phyloP scores from a whole-genome alignment of 768 basidiomycete species.

The Piloderma croceum region DNA sequence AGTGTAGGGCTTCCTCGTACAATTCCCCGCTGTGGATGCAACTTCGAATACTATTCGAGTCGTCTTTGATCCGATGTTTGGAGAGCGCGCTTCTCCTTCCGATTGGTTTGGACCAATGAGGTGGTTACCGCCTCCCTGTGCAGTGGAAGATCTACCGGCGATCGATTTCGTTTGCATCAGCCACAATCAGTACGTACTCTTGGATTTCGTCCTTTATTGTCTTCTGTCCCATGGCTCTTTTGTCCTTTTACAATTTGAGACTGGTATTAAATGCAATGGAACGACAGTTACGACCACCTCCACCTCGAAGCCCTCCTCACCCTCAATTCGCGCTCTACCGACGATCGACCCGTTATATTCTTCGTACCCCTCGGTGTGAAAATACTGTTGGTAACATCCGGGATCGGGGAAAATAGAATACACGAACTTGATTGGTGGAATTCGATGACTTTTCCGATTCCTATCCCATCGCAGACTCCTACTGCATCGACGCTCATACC shows the following conservation, averaged over 20 bases:
- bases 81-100: conserved; percentile 26
- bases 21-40: conserved; percentile 16
- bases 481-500: no score
- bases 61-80: conserved; percentile 39
- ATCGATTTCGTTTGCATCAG: conserved; percentile 35
- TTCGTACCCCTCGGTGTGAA: conserved; percentile 35
- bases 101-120: conserved; percentile 26
- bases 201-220: not conserved
- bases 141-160: conserved; percentile 31
- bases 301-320: conserved; percentile 28
- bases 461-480: no score
- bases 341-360: conserved; percentile 26
- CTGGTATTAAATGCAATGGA: no score
- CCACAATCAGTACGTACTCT: conserved; percentile 37
- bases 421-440: conserved; percentile 41
- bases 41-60: conserved; percentile 23
- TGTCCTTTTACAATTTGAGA: no score
- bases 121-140: conserved; percentile 31
- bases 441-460: conserved; percentile 19
- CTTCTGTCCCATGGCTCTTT: not conserved
- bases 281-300: conserved; percentile 42
- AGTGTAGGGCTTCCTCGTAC: conserved; percentile 24
- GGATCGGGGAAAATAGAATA: conserved; percentile 27
- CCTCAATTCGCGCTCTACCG: conserved; percentile 19
- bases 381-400: conserved; percentile 14